These are phyloP conservation scores for Gossypium schwendimanii DNA, from an alignment of 441 rosid species.

Conservation along the genomic window DNA sequence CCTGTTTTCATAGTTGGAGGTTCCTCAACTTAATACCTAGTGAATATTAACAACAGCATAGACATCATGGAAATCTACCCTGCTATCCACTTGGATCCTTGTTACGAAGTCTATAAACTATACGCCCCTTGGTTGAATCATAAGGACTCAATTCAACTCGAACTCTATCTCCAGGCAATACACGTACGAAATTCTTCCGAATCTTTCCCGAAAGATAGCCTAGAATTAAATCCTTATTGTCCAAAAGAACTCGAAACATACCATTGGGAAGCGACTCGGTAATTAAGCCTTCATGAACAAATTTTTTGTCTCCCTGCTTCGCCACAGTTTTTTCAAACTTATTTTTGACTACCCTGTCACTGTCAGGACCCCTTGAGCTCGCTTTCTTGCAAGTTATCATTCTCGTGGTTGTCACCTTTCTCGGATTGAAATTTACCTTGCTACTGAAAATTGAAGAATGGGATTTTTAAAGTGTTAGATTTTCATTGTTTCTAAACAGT, in stretches of 20 bases:
- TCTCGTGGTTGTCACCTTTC: constrained; percentile 12
- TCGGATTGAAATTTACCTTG: constrained; percentile 20
- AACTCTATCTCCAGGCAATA: constrained; percentile 82
- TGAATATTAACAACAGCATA: background rate
- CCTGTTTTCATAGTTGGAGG: background rate
- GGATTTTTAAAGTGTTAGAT: background rate
- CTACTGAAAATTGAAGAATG: constrained; percentile 5
- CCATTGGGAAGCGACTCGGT: constrained; percentile 83
- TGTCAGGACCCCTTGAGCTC: constrained; percentile 29
- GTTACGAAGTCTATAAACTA: constrained; percentile 49
- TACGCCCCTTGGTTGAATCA: constrained; percentile 74
- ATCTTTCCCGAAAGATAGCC: constrained; percentile 87
- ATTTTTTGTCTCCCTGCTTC: constrained; percentile 39
- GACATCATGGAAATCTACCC: background rate
- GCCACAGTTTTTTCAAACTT: constrained; percentile 23
- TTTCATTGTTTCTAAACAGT: background rate
- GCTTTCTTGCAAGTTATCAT: constrained; percentile 32
- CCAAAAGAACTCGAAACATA: constrained; percentile 74
- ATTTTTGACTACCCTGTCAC: constrained; percentile 9
- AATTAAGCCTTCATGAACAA: constrained; percentile 58
- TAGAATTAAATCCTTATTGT: constrained; percentile 58
- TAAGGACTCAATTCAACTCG: constrained; percentile 75
- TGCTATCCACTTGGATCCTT: constrained; percentile 16
- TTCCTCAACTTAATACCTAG: background rate
- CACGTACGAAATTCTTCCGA: constrained; percentile 66